phyloP scores from a whole-genome alignment of 2,329 filamentous ascomycete genomes.

The Epichloe baconii region DNA sequence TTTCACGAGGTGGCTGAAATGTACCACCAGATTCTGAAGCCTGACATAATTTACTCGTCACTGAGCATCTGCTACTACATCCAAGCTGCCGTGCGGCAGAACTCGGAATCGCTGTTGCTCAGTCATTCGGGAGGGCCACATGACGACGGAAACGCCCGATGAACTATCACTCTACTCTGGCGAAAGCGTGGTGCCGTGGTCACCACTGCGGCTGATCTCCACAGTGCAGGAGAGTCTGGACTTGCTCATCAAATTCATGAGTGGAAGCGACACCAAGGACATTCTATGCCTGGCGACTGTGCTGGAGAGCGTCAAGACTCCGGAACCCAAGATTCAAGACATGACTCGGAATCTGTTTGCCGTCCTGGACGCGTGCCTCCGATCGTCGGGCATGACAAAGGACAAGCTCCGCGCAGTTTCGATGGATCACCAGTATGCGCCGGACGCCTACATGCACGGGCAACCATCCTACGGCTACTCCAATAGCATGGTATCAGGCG shows the following conservation, averaged over 20 bases:
- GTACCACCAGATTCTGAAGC: slow-evolving; percentile 38
- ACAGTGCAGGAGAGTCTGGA: slow-evolving; percentile 36
- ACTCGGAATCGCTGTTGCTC: slow-evolving; percentile 16
- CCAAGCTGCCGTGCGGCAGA: slow-evolving; percentile 19
- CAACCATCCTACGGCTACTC: slow-evolving; percentile 19
- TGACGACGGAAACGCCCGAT: slow-evolving; percentile 10
- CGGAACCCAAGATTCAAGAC: slow-evolving; percentile 28
- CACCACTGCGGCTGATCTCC: slow-evolving; percentile 25
- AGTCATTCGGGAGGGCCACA: slow-evolving; percentile 16
- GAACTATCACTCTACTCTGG: slow-evolving; percentile 17
- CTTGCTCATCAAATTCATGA: slow-evolving; percentile 30
- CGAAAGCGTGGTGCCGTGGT: slow-evolving; percentile 28
- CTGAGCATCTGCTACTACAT: slow-evolving; percentile 45
- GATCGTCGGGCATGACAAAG: slow-evolving; percentile 28
- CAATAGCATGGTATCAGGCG: slow-evolving; percentile 13
- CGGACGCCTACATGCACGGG: slow-evolving; percentile 8
- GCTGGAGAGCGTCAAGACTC: slow-evolving; percentile 29
- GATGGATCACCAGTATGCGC: slow-evolving; percentile 1
- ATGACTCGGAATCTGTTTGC: slow-evolving; percentile 27
- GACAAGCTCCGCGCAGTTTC: slow-evolving; percentile 15
- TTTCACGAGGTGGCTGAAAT: slow-evolving; percentile 37
- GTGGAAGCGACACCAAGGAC: slow-evolving; percentile 37
- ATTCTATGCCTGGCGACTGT: slow-evolving; percentile 35
- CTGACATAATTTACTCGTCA: slow-evolving; percentile 41
- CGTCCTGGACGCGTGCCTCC: slow-evolving; percentile 32